Percentiles rank a stretch among this genome's conserved stretches.
Evolutionary conservation across 2,329 filamentous ascomycete genomes (phyloP).

Genomic region (Alternaria sp.): DNA sequence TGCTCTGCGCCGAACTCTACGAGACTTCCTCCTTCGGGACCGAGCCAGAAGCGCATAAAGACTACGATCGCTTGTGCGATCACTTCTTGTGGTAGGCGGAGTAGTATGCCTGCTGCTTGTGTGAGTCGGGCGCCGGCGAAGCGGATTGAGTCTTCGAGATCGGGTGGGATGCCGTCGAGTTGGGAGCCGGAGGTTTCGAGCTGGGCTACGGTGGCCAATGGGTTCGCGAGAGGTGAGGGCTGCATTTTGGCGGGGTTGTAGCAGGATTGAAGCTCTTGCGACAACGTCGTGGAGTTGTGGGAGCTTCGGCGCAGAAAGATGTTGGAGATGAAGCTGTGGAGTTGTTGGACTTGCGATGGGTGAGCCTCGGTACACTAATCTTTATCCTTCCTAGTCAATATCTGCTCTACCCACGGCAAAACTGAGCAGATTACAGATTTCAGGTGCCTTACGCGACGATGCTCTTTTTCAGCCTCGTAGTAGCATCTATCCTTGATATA

Average conservation of each 20-base stretch:
- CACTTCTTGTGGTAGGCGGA: constrained; percentile 84
- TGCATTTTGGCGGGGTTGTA: constrained; percentile 32
- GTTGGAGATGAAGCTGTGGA: constrained; percentile 19
- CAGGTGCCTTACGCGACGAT: background rate
- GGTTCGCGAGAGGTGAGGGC: constrained; percentile 65
- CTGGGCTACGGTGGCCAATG: constrained; percentile 75
- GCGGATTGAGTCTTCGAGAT: constrained; percentile 76
- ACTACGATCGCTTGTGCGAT: constrained; percentile 86
- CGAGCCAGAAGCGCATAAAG: constrained; percentile 81
- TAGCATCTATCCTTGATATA: fast-evolving
- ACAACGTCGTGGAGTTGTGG: constrained; percentile 3
- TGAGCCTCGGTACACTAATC: constrained; percentile 13
- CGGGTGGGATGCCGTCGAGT: constrained; percentile 66
- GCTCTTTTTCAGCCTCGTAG: too few relatives aligned
- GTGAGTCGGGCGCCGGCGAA: constrained; percentile 76
- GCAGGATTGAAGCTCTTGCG: background rate
- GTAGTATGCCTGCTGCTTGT: constrained; percentile 79
- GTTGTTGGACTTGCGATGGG: constrained; percentile 4
- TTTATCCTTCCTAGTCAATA: constrained; percentile 11
- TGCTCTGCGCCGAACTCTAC: constrained; percentile 68
- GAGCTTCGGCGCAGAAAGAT: constrained; percentile 6
- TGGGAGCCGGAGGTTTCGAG: constrained; percentile 66
- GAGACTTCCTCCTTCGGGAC: constrained; percentile 61
- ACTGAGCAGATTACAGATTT: background rate
- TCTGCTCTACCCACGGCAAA: constrained; percentile 1